Evolutionary conservation across 2,329 filamentous ascomycete genomes (phyloP).

Genomic region (Fusarium solani-melongenae): DNA sequence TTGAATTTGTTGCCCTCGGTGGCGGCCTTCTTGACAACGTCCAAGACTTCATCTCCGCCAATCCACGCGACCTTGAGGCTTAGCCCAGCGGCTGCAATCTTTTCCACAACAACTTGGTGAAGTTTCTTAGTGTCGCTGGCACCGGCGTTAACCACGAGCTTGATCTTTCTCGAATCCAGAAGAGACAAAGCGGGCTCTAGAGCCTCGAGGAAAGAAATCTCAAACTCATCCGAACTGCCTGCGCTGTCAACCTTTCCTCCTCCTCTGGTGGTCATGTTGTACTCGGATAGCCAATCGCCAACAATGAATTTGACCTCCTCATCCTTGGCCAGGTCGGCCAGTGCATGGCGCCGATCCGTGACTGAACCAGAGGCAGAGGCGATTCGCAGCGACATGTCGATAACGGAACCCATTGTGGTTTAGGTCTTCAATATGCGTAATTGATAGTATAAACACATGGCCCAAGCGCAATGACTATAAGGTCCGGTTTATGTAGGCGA

Average conservation of each 20-base stretch:
- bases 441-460: not conserved
- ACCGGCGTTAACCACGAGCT: constrained; percentile 52
- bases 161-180: constrained; percentile 45
- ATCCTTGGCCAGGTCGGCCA: constrained; percentile 41
- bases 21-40: constrained; percentile 38
- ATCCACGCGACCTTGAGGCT: constrained; percentile 49
- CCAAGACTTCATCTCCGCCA: constrained; percentile 49
- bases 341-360: constrained; percentile 40
- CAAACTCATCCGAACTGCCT: constrained; percentile 50
- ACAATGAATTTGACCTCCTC: constrained; percentile 45
- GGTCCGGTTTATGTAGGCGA: not conserved
- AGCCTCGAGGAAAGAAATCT: constrained; percentile 52
- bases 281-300: constrained; percentile 48
- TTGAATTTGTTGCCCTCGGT: not conserved
- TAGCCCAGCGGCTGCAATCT: constrained; percentile 44
- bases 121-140: constrained; percentile 45
- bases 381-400: not conserved
- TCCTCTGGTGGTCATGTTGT: constrained; percentile 45
- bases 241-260: constrained; percentile 44
- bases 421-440: not conserved
- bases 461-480: not conserved
- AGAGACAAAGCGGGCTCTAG: constrained; percentile 46
- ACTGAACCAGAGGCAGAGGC: not conserved
- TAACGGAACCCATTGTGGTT: not conserved
- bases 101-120: constrained; percentile 33